phyloP scores from a whole-genome alignment of 106 monocot species.

The Allium fistulosum region DNA sequence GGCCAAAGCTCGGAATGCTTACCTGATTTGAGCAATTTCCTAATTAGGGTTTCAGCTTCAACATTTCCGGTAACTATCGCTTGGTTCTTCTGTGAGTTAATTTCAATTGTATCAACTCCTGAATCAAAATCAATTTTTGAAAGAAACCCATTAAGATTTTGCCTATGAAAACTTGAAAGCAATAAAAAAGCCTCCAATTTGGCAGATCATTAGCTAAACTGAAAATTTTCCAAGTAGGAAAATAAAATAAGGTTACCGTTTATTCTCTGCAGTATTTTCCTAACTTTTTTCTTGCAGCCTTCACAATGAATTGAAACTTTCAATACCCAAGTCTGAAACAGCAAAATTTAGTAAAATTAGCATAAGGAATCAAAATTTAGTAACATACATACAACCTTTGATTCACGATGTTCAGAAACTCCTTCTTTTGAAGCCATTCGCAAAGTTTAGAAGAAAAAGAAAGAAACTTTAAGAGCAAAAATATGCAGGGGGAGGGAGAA shows the following conservation, averaged over 20 bases:
- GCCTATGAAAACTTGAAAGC: slow-evolving; percentile 1
- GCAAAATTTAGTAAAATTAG: not conserved
- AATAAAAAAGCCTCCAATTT: slow-evolving; percentile 7
- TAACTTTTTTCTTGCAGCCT: slow-evolving; percentile 27
- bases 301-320: slow-evolving; percentile 23
- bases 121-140: slow-evolving; percentile 6
- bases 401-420: not conserved
- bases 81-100: slow-evolving; percentile 49
- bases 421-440: slow-evolving; percentile 5
- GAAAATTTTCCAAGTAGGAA: not conserved
- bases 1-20: slow-evolving; percentile 62
- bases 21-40: slow-evolving; percentile 38
- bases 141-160: not conserved
- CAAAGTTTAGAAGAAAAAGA: not conserved
- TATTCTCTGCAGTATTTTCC: slow-evolving; percentile 9
- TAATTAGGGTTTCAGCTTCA: slow-evolving; percentile 42
- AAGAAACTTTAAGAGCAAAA: not conserved
- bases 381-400: not conserved
- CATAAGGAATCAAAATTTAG: not conserved
- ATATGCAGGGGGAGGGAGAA: too few relatives aligned
- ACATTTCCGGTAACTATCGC: slow-evolving; percentile 43
- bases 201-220: not conserved
- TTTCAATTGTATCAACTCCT: slow-evolving; percentile 34
- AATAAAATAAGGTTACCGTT: slow-evolving; percentile 5
- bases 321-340: slow-evolving; percentile 13